Evolutionary conservation across 2,329 filamentous ascomycete genomes (phyloP), one percentile per base, ranked within the genome.

Genomic region (Aureobasidium melanogenum): DNA sequence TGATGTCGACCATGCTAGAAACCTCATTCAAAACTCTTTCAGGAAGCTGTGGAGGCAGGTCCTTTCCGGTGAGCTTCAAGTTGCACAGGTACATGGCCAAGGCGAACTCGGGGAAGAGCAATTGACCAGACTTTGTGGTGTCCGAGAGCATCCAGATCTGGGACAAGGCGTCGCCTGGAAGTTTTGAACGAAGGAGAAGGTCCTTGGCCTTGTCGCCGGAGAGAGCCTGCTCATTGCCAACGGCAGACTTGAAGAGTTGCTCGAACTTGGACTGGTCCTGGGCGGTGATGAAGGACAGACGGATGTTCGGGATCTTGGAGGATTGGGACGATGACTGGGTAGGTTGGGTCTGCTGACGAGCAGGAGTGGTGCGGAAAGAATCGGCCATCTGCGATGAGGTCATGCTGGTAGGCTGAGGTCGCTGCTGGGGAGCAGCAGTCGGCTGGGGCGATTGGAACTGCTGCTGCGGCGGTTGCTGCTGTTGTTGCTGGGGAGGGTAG

Each of bases 1-100:
- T 99, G 61, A 99, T 99, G 71, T 99, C 94, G 43, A 99, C 94
- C 92, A 99, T 97, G 75, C 94, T 96, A 3, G 93, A 97, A 19
- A 99, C 94, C 74, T 99, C 94, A 69, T 99, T 99, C 77, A 86
- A 88, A 66, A 99, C 87, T 63, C 85, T 88, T 34, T 97, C 91
- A 0, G 94, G 94, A 10, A 99, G 80, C 6, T 72, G 74, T 1
- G 80, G 71, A 0, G 94, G 94, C 26, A 99, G 75, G 0, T 86
- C 80, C 75, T 96, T 96, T 63, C 91, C 91, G 0, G 90, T 94
- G 62, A 97, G 80, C 73, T 88, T 94, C 67, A 99, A 72, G 71
- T 97, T 99, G 80, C 94, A 99, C 34, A 99, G 84, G 69, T 99
- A 99, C 94, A 99, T 97, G 64, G 94, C 90, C 62, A 99, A 80